These are phyloP conservation scores for Sisymbrium irio DNA, from an alignment of 345 rosid genomes.

Conservation along the genomic window DNA sequence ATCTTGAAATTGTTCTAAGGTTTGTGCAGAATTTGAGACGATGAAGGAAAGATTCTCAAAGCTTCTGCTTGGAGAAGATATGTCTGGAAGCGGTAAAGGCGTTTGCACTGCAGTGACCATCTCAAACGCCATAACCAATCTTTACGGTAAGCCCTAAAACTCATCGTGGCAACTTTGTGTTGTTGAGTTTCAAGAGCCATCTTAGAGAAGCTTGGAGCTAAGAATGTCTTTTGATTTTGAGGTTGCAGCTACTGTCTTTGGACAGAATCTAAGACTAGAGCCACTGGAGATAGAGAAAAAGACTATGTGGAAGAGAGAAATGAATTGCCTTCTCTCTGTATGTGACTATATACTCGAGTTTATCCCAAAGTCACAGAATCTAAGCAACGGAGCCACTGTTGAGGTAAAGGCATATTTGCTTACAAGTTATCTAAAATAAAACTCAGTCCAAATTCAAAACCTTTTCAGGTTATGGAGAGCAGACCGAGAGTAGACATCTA, in stretches of 20 bases:
- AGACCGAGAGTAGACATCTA: slow-evolving; percentile 71
- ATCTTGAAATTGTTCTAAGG: background rate
- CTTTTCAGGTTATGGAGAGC: slow-evolving; percentile 65
- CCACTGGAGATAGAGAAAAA: slow-evolving; percentile 80
- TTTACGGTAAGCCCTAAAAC: slow-evolving; percentile 51
- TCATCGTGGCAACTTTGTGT: background rate
- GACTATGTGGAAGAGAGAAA: slow-evolving; percentile 87
- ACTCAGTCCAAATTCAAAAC: too few relatives aligned
- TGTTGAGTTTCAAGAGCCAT: too few relatives aligned
- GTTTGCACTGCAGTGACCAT: slow-evolving; percentile 81
- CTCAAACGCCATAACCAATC: slow-evolving; percentile 86
- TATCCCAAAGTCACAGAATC: slow-evolving; percentile 52
- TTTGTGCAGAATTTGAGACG: slow-evolving; percentile 51
- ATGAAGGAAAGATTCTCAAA: slow-evolving; percentile 88
- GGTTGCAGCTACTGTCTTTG: slow-evolving; percentile 77
- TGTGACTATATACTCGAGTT: slow-evolving; percentile 78
- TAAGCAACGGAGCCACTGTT: slow-evolving; percentile 53
- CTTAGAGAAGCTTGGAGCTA: background rate
- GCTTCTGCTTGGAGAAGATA: slow-evolving; percentile 88
- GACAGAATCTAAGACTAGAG: slow-evolving; percentile 76
- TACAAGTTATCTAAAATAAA: too few relatives aligned
- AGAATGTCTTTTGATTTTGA: background rate
- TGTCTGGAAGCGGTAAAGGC: slow-evolving; percentile 93
- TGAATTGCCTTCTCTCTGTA: slow-evolving; percentile 80
- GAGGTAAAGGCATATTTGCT: slow-evolving; percentile 41